These are phyloP conservation scores for Aspergillus melleus DNA, from an alignment of 2,329 filamentous ascomycete species.

Conservation along the genomic window DNA sequence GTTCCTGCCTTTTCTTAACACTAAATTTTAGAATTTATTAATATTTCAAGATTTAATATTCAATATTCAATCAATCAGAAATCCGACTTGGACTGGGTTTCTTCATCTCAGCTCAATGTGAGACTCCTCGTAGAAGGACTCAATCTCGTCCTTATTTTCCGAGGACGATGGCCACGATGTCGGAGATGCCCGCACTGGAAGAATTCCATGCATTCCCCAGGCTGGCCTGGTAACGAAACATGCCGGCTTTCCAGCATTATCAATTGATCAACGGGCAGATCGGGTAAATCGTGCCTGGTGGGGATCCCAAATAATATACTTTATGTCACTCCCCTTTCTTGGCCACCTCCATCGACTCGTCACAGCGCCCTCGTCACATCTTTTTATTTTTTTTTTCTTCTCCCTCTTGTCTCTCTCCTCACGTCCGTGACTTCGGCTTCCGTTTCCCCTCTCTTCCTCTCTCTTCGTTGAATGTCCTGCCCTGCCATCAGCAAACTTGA, in stretches of 20 bases:
- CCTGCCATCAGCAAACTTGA: not conserved
- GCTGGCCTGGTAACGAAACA: not conserved
- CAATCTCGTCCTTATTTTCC: no score
- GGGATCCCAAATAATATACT: conserved; percentile 1
- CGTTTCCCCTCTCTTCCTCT: not conserved
- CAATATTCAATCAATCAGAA: no score
- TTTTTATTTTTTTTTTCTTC: conserved; percentile 8
- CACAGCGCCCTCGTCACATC: conserved; percentile 15
- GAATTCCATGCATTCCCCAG: not conserved
- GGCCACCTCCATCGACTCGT: conserved; percentile 20
- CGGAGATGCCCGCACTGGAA: not conserved
- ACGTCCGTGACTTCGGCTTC: not conserved
- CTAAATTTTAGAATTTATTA: not conserved
- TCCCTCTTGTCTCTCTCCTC: not conserved
- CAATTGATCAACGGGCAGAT: not conserved
- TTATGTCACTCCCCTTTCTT: conserved; percentile 20
- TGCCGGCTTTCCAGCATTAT: not conserved
- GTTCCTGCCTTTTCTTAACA: not conserved
- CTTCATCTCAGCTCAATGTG: no score
- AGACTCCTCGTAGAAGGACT: no score
- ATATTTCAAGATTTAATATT: no score
- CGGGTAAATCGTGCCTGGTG: conserved; percentile 12
- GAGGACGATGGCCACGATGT: not conserved
- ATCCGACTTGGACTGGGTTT: no score
- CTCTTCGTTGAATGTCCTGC: not conserved